Percentiles rank a stretch among this genome's conserved stretches.
Conservation (phyloP, 2,329 filamentous ascomycete species). For the Coniochaeta pulveracea region DNA sequence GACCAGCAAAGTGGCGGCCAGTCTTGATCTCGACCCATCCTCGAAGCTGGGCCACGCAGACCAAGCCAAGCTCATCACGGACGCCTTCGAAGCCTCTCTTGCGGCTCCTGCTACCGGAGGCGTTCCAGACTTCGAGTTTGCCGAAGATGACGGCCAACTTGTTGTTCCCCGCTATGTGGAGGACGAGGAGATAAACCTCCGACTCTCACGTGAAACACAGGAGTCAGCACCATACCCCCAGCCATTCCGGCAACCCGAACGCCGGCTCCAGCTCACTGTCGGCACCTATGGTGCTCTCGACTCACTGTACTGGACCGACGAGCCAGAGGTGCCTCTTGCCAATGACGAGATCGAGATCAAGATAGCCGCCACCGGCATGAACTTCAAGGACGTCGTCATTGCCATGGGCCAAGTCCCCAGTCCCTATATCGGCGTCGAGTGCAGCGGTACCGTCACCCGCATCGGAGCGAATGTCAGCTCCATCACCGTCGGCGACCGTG, state of each 20-base stretch:
- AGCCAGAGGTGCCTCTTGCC: background rate
- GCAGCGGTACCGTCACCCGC: constrained; percentile 19
- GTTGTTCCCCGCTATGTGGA: constrained; percentile 14
- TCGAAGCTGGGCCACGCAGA: background rate
- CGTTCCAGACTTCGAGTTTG: constrained; percentile 16
- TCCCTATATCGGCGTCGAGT: background rate
- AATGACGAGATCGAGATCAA: constrained; percentile 1
- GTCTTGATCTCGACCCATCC: constrained; percentile 3
- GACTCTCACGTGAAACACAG: constrained; percentile 12
- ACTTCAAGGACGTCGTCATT: constrained; percentile 20
- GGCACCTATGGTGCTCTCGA: background rate
- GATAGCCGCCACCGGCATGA: constrained; percentile 12
- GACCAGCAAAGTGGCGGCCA: background rate
- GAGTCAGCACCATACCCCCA: constrained; percentile 11
- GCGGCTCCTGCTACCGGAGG: constrained; percentile 5
- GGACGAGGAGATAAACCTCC: constrained; percentile 13
- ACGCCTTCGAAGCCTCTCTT: constrained; percentile 11
- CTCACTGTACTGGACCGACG: background rate
- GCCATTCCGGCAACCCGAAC: background rate
- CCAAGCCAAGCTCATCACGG: constrained; percentile 10
- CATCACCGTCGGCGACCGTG: constrained; percentile 25
- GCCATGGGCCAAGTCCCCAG: constrained; percentile 23
- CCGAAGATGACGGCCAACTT: constrained; percentile 14
- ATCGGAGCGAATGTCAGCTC: constrained; percentile 18
- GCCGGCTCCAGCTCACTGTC: background rate